Base-by-base conservation (phyloP, 1,284 basidiomycete genomes). In the Ustilago trichophora region DNA sequence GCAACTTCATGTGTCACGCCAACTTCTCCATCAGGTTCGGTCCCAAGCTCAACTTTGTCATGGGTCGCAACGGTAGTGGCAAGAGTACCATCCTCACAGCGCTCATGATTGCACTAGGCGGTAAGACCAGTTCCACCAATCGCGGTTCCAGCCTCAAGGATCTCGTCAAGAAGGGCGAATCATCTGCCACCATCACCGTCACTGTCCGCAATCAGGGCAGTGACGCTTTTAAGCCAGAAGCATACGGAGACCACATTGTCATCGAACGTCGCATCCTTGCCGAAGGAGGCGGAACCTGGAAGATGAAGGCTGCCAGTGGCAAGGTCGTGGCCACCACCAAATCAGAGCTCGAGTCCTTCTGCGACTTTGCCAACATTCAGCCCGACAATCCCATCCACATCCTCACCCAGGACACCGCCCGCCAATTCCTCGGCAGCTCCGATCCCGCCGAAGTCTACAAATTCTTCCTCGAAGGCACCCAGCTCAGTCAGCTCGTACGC, bases 341-440 rank as follows among this genome's bases (percentile, higher is more conserved):
- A 64, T 88, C 92, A 25, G 92, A 96, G 77, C 83, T 98, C 19
- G 86, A 91, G 33, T 87, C 89, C 27, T 95, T 92, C 2, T 93
- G 96, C 73, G 91, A 96, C 77, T 90, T 93, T 74, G 94, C 95
- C 88, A 92, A 92, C 77, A 93, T 99, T 59, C 92, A 93, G 77
- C 91, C 98, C 58, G 96, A 98, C 80, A 97, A 97, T 76, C 94
- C 94, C 0, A 88, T 98, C 86, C 96, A 93, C 65, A 89, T 98
- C 7, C 77, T 84, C 32, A 83, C 78, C 7, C 83, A 84, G 59
- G 83, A 84, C 47, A 76, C 86, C 42, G 87, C 88, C 2, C 86
- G 92, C 32, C 90, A 92, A 71, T 99, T 98, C 83, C 84, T 99
- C 71, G 90, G 90, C 54, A 88, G 89, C 3, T 90, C 93, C 3